Evolutionary conservation across 2,329 filamentous ascomycete genomes (phyloP), one percentile per base, ranked within the genome.

Genomic region (Penicillium sp.): DNA sequence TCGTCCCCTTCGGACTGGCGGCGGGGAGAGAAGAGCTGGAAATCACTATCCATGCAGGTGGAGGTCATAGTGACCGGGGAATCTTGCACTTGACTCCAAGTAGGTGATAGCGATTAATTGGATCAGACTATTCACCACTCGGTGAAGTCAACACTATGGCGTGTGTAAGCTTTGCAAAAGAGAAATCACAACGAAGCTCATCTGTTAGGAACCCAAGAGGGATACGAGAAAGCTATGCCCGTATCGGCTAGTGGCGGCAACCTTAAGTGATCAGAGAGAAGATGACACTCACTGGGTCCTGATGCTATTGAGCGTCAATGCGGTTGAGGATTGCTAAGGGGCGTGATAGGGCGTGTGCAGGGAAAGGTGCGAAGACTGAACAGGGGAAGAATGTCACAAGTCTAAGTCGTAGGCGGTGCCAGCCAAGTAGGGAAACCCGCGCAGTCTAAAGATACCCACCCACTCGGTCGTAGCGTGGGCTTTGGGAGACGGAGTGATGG

Each of bases 21-120:
- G 23, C 55, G 47, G 21, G 68, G 62, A 31, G 67, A 69, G 49
- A 70, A 71, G 7, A 71, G 64, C 47, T 69, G 67, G 44, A 70
- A 70, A 49, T 70, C 68, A 48, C 52, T 63, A 44, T 68, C 65
- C 63, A 70, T 68, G 42, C 43, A 56, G 46, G 59, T 51, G 39
- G 48, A 57, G 26, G 61, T 58, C 62, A 66, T 66, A 16, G 44
- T 59, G 57, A 43, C 49, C 44, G 42, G 33, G 45, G 55, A 53
- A 55, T 26, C 57, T 42, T 49, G 49, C 42, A 53, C 34, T 45
- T 53, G 51, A 51, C 62, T 47, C 15, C 47, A 28, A 41, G 36
- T 47, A 44, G 23, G 38, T 21, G 29, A 31, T 21, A 34, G 34
- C 15, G 38, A 47, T 47, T 36, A 49, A 42, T 41, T 41, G 31